phyloP scores from a whole-genome alignment of 1,284 basidiomycete genomes.

The Papiliotrema fonsecae region DNA sequence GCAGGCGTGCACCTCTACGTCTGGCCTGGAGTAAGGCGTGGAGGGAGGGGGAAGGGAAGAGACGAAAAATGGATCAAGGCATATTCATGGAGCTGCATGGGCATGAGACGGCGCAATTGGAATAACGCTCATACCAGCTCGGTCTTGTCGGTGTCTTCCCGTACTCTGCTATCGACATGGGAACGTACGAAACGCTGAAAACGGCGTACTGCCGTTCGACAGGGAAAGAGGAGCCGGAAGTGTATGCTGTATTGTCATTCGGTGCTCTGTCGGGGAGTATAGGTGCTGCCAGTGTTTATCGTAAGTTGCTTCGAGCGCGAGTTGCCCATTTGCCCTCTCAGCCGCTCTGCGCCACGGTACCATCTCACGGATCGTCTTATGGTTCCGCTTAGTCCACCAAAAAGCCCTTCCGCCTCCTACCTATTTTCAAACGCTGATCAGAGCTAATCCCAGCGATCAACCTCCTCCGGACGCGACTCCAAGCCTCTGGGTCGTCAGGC shows the following conservation, averaged over 20 bases:
- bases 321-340: too few species aligned
- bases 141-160: slow-evolving; percentile 86
- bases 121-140: slow-evolving; percentile 54
- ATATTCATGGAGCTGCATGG: too few species aligned
- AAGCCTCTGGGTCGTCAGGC: slow-evolving; percentile 89
- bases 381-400: too few species aligned
- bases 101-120: too few species aligned
- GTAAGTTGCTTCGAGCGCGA: slow-evolving; percentile 25
- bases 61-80: too few species aligned
- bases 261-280: slow-evolving; percentile 85
- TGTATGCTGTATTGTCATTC: slow-evolving; percentile 75
- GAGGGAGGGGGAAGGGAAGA: too few species aligned
- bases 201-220: slow-evolving; percentile 74
- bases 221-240: slow-evolving; percentile 73
- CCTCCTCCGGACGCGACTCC: slow-evolving; percentile 86
- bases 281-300: slow-evolving; percentile 88
- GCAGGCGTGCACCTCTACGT: too few species aligned
- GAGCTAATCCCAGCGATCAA: slow-evolving; percentile 58
- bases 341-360: not conserved
- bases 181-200: slow-evolving; percentile 87
- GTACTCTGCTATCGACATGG: slow-evolving; percentile 88
- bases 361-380: too few species aligned
- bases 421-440: too few species aligned
- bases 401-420: too few species aligned
- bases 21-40: too few species aligned